Base-by-base conservation (phyloP, 2,329 filamentous ascomycete genomes). In the Dactylellina parvicollis region DNA sequence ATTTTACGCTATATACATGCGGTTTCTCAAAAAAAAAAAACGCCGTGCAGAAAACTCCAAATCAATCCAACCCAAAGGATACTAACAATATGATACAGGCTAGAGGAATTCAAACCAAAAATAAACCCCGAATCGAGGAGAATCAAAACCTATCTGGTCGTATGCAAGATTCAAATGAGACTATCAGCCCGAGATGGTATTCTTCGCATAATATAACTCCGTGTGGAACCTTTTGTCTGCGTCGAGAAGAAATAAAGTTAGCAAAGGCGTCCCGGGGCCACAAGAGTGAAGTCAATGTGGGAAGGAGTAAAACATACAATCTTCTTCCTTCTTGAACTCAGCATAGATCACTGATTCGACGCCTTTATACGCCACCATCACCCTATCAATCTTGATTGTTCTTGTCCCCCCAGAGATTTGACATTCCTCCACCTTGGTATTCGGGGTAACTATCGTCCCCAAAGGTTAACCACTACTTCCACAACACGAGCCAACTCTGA, bases 281-380 rank as follows among this genome's bases (percentile, higher is more conserved):
- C 42, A 38, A 18, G 32, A 18, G 38, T 32, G 20, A 8, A 16
- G 30, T 30, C 46, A 16, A 38, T n/a, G 12, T n/a, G n/a, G 14
- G 34, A 14, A 16, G 14, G 8, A 46, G 40, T 16, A 32, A 28
- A 34, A 64, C 66, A 20, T 65, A 72, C 59, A 47, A 8, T 72
- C 67, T 16, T 72, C 67, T 16, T 28, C 34, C 4, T 38, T 56
- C 28, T 59, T 72, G 40, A 72, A 72, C 22, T 72, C 67, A n/a
- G 30, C 50, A 18, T 72, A 72, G 38, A 72, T n/a, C 4, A 50
- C 47, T n/a, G 67, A 72, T 28, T 57, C 36, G 3, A 47, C 55
- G 2, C 59, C 59, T 32, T 60, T 72, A 60, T 72, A 72, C 36
- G 67, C 67, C 18, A 72, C 67, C 67, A 65, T 72, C 7, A 72